phyloP scores from a whole-genome alignment of 2,329 filamentous ascomycete species.

The Verticillium tricorpus region DNA sequence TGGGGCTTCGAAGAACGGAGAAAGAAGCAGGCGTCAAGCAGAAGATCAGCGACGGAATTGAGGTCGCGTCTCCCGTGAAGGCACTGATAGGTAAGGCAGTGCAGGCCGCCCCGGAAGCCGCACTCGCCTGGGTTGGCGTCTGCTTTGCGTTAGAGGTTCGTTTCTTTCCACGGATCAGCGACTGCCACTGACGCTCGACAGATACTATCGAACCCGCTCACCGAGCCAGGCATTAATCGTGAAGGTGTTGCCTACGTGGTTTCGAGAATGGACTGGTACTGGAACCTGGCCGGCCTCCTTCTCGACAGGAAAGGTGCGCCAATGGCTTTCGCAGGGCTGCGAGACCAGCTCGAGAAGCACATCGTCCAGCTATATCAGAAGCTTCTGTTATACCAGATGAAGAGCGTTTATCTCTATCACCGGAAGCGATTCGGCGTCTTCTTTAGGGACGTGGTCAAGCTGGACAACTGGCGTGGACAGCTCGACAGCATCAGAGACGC shows the following conservation, averaged over 20 bases:
- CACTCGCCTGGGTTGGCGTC: constrained; percentile 30
- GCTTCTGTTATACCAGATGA: constrained; percentile 35
- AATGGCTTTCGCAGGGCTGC: constrained; percentile 1
- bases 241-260: constrained; percentile 29
- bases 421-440: constrained; percentile 20
- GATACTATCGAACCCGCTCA: constrained; percentile 25
- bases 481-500: constrained; percentile 21
- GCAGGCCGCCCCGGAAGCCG: constrained; percentile 24
- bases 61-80: constrained; percentile 18
- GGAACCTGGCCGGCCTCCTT: constrained; percentile 21
- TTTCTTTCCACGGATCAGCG: neutral
- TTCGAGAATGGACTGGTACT: constrained; percentile 34
- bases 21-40: constrained; percentile 18
- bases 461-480: constrained; percentile 29
- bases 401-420: constrained; percentile 31
- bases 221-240: constrained; percentile 21
- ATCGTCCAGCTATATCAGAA: constrained; percentile 31
- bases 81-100: constrained; percentile 20
- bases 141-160: neutral
- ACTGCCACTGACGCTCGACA: constrained; percentile 5
- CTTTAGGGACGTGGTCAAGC: constrained; percentile 21
- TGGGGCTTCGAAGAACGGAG: constrained; percentile 21
- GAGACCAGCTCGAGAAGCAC: constrained; percentile 15
- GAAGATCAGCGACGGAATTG: constrained; percentile 16
- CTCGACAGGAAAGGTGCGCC: constrained; percentile 13